Conservation (phyloP, 2,329 filamentous ascomycete species). For the Conoideocrella luteorostrata region DNA sequence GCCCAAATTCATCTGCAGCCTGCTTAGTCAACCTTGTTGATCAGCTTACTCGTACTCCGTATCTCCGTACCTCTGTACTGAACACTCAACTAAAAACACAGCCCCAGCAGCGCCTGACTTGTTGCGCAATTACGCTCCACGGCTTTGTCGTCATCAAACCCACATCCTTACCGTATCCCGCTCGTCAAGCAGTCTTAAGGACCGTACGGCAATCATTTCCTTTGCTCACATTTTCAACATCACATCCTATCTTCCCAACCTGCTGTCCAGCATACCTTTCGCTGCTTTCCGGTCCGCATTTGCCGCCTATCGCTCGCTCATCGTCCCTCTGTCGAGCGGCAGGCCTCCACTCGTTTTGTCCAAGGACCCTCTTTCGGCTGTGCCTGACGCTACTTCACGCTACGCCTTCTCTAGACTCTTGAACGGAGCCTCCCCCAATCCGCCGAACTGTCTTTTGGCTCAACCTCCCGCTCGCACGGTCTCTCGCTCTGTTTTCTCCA, state of each 20-base stretch:
- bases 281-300: neutral
- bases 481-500: neutral
- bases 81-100: neutral
- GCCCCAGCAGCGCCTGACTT: neutral
- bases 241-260: too few relatives aligned
- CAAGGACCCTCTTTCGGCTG: neutral
- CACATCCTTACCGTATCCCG: neutral
- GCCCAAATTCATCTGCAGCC: too few relatives aligned
- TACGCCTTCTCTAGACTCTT: neutral
- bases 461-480: neutral
- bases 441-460: neutral
- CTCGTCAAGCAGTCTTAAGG: neutral
- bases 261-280: too few relatives aligned
- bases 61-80: too few relatives aligned
- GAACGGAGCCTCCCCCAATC: neutral
- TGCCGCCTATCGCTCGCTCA: too few relatives aligned
- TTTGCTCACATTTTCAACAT: too few relatives aligned
- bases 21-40: too few relatives aligned
- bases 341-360: neutral
- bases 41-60: too few relatives aligned
- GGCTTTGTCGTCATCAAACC: neutral
- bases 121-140: too few relatives aligned
- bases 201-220: too few relatives aligned
- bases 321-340: neutral
- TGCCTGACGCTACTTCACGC: conserved; percentile 1